These are phyloP conservation scores for Boletus sensibilis DNA, from an alignment of 768 basidiomycete species.

Conservation along the genomic window DNA sequence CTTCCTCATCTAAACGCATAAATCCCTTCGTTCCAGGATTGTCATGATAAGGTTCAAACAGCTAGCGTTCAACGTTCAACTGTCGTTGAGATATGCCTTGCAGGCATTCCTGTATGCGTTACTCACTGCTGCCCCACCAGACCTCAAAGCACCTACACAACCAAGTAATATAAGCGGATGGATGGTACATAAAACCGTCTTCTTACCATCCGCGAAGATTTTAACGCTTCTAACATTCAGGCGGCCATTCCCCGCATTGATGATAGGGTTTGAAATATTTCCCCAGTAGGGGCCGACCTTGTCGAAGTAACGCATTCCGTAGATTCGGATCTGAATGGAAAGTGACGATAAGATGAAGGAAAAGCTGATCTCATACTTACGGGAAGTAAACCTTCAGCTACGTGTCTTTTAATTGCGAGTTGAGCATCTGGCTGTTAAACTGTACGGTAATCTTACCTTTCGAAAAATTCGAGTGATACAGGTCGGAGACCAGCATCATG, in stretches of 20 bases:
- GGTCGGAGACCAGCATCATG: conserved; percentile 83
- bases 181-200: background rate
- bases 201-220: conserved; percentile 61
- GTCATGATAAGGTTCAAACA: conserved; percentile 82
- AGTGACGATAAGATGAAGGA: background rate
- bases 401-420: conserved; percentile 49
- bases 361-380: conserved; percentile 35
- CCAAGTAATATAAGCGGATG: background rate
- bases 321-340: conserved; percentile 62
- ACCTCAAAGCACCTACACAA: conserved; percentile 73
- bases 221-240: conserved; percentile 76
- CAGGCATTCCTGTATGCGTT: background rate
- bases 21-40: conserved; percentile 74
- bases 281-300: conserved; percentile 74
- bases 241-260: conserved; percentile 57
- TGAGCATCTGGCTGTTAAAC: background rate
- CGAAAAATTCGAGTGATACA: conserved; percentile 71
- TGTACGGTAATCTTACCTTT: conserved; percentile 42
- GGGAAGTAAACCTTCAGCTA: conserved; percentile 57
- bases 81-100: background rate
- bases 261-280: conserved; percentile 53
- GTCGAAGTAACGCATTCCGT: conserved; percentile 74
- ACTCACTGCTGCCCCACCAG: conserved; percentile 84
- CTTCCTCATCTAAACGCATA: conserved; percentile 66
- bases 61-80: conserved; percentile 35